Base-by-base conservation (phyloP, 2,329 filamentous ascomycete species). In the Myrmaecium sp. region DNA sequence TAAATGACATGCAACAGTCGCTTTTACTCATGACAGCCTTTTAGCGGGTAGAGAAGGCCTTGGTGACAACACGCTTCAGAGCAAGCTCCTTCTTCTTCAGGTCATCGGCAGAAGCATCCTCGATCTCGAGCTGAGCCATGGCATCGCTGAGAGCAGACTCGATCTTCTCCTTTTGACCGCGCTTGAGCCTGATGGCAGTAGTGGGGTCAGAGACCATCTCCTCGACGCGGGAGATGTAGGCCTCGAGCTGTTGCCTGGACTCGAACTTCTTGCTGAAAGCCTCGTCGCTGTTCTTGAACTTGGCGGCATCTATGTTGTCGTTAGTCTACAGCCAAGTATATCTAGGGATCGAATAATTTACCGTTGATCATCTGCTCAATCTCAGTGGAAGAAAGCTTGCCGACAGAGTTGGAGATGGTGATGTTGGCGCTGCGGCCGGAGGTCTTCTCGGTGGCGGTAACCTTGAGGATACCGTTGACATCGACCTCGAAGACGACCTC, bases 41-140 rank as follows among this genome's bases (percentile, higher is more conserved):
- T 73, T 84, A 92, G 60, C 81, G 75, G 51, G 81, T 84, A 39
- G 81, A 74, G 81, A 92, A 92, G 47, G 80, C 84, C 78, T 95
- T 98, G 62, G 89, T 98, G 47, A 98, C 84, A 44, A 92, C 72
- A 51, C 89, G 72, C 82, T 95, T 98, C 39, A 98, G 72, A 35
- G 83, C 83, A 41, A 98, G 68, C 70, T 98, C 89, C 76, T 94
- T 92, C 82, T 95, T 95, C 81, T 92, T 95, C 45, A 98, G 68
- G 54, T 98, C 89, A 46, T 98, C 91, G 35, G 83, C 79, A 36
- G 64, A 62, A 31, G 81, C 80, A 44, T 98, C 91, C 60, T 86
- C 80, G 51, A 98, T 65, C 74, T 98, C 89, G 38, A 98, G 79
- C 62, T 91, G 78, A 39, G 73, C 80, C 89, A 98, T 95, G 46